Evolutionary conservation across 768 basidiomycete species (phyloP), one percentile per base, ranked within the genome.

Genomic region (Mycena vitilis): DNA sequence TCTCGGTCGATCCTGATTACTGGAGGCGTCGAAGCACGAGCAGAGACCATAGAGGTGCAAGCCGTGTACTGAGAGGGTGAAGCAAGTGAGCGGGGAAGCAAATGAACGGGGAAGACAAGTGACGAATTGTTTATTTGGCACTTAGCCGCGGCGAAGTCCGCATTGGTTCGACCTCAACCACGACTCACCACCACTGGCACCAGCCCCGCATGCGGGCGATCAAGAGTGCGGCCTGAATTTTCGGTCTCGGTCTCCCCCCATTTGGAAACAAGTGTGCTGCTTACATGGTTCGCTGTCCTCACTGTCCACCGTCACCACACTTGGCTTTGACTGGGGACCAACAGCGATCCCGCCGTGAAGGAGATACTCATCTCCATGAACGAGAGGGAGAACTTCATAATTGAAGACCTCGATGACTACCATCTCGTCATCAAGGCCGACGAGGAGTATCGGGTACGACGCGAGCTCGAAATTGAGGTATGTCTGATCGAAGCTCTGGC

Each of bases 301-400:
- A 34, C 18, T 67, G 18, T 25, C 30, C 18, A 30, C 40, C 52
- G 47, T 23, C 30, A 34, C 38, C 38, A 18, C 16, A 40, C 52
- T 54, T 61, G 47, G 61, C 57, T 30, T 37, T 18, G 48, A 13
- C 30, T 30, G 3, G 30, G 30, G 30, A 11, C 22, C 18, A 5
- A 30, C 73, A 95, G 95, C 75, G 95, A 96, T 77, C 89, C 93
- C 2, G 94, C 94, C 1, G 95, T 96, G 67, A 96, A 95, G 79
- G 93, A 95, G 76, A 94, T 95, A 63, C 83, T 95, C 42, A 82
- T 95, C 59, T 82, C 88, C 40, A 88, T 95, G 90, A 93, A 95
- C 75, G 92, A 95, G 75, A 90, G 86, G 74, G 83, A 87, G 11
- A 87, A 84, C 61, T 96, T 96, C 77, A 90, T 96, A 70, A 93